Base-by-base conservation (phyloP, 805 yeast species). In the Yarrowia hollandica region DNA sequence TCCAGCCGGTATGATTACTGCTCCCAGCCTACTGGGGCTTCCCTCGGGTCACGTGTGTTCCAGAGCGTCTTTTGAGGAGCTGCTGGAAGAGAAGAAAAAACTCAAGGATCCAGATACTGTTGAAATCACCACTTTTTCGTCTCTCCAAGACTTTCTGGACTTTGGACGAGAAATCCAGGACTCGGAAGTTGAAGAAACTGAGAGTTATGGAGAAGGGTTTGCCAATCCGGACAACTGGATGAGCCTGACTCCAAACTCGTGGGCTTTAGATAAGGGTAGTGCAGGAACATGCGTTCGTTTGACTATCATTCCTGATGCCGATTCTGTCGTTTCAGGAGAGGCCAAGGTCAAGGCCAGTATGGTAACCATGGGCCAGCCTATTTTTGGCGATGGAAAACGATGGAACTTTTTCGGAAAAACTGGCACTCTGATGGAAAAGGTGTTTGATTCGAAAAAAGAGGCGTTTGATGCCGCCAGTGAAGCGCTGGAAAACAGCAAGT, bases 21-120 rank as follows among this genome's bases (percentile, higher is more conserved):
- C 78, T 1, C 88, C 90, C 0, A 77, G 81, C 0, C 70, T 86
- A 12, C 73, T 77, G 33, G 78, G 76, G 1, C 55, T 65, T 2
- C 42, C 56, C 5, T 9, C 50, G 2, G 59, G 50, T 8, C 22
- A 31, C 11, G 10, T 21, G 3, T 31, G 39, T 10, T 5, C 8
- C 5, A 8, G 30, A 16, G 34, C 30, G 14, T 30, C 55, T 12
- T 30, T 31, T 22, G 16, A 15, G 28, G 31, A 48, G 14, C 55
- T 48, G 10, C 12, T 48, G 16, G 55, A 48, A 23, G 55, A 31
- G 12, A 48, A 48, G 7, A 33, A 48, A 22, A 33, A 48, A 39
- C 10, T 12, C 12, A 31, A 16, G 22, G 15, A 22, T 6, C 55
- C 55, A 7, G 39, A 21, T 10, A 15, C 14, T 6, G 55, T 52